Evolutionary conservation across 202 grass and related monocot species (phyloP).

Genomic region (Zizania palustris): DNA sequence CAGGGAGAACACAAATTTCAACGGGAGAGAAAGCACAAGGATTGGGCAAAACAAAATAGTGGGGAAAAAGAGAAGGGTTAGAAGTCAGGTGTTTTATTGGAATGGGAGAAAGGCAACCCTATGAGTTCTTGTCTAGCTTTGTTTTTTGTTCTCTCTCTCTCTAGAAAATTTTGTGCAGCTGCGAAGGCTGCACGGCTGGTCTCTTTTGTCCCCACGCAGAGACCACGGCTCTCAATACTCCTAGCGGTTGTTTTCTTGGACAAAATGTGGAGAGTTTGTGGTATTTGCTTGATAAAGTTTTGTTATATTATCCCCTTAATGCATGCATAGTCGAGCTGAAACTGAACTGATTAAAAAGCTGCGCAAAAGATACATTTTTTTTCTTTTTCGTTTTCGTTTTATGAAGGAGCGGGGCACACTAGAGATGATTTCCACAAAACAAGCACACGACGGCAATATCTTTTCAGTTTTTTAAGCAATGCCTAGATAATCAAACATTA

Average conservation of each 20-base stretch:
- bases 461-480: neutral
- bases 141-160: conserved; percentile 35
- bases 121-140: conserved; percentile 36
- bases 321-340: neutral
- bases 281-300: neutral
- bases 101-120: conserved; percentile 72
- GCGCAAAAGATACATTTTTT: neutral
- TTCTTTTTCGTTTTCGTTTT: neutral
- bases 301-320: neutral
- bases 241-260: neutral
- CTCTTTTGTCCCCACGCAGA: conserved; percentile 50
- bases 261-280: neutral
- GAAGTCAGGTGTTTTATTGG: conserved; percentile 69
- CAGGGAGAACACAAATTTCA: conserved; percentile 33
- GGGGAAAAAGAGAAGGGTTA: conserved; percentile 42
- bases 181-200: conserved; percentile 59
- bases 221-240: conserved; percentile 22
- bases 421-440: conserved; percentile 25
- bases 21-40: conserved; percentile 28
- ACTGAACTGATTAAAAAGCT: neutral
- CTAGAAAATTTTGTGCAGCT: conserved; percentile 44
- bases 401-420: neutral
- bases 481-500: neutral
- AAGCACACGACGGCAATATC: conserved; percentile 3
- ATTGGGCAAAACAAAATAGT: conserved; percentile 52